Base-by-base conservation (phyloP, 805 yeast genomes). In the Kuraishia capsulata region DNA sequence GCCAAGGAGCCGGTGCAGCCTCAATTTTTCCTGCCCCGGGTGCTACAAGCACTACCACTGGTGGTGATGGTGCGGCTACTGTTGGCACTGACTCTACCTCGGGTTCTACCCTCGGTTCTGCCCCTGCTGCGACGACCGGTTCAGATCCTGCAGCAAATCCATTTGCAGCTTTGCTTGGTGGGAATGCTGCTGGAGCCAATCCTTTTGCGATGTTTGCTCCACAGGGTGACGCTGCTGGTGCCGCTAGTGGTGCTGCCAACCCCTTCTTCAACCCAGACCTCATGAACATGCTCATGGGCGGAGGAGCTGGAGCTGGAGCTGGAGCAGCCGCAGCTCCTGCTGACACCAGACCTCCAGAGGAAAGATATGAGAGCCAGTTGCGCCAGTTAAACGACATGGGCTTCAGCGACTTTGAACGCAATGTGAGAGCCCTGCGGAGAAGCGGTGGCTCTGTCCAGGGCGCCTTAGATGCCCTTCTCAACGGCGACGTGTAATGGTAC, bases 361-460 rank as follows among this genome's bases (percentile, higher is more conserved):
- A 80, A 55, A 69, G 84, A 36, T 83, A 75, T 54, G 89, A 78
- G 53, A 46, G 68, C 3, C 92, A 81, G 55, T 61, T 81, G 45
- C 74, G 84, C 50, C 90, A 82, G 53, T 64, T 81, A 50, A 84
- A 81, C 53, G 90, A 83, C 52, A 80, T 83, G 73, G 92, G 92
- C 5, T 90, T 90, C 64, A 77, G 75, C 48, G 97, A 90, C 48
- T 90, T 90, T 55, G 97, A 90, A 48, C 73, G 85, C 48, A 92
- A 92, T 54, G 88, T 92, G 19, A 79, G 78, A 21, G 97, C 97
- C 2, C 71, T 92, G 51, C 78, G 97, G 65, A 78, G 97, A 62
- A 78, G 90, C 39, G 98, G 98, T 25, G 98, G 98, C 6, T 85
- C 89, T 45, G 97, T 90, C 20, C 96, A 90, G 63, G 97, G 97